Evolutionary conservation across 1,139 yeast genomes (phyloP), one percentile per base, ranked within the genome.

Genomic region (Meyerozyma elateridarum): DNA sequence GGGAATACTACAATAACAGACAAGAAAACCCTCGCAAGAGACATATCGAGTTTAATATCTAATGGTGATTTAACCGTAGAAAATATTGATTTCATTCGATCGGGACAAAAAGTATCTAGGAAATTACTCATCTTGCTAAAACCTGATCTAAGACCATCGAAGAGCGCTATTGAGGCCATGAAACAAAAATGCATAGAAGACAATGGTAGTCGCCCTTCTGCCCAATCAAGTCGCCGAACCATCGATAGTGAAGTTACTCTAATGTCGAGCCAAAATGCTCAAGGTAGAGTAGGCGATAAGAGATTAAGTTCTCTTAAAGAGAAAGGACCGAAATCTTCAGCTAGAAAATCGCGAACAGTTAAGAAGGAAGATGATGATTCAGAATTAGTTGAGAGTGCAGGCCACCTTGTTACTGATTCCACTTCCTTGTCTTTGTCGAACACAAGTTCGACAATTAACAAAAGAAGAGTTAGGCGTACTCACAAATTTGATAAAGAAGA

Each of bases 1-100:
- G 61, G 60, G 3, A 52, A 49, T 15, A 46, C 54, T 2, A 68
- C 74, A 8, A 36, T 45, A 1, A 66, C 76, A 2, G 81, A 74
- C 45, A 55, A 59, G 34, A 67, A 66, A 36, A 75, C 81, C 0
- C 36, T 73, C 6, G 59, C 61, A 1, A 56, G 74, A 30, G 80
- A 74, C 45, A 61, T 71, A 1, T 31, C 44, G 1, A 36, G 37
- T n/a, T 40, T 53, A 9, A 44, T 40, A 3, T 30, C 44, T 4
- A 28, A 42, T 1, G 50, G 52, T 2, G 50, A 48, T 3, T 31
- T 67, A 13, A 64, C 60, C 32, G 48, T 56, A 6, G 52, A 54
- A 30, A 54, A 53, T 28, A 48, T 64, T 5, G 38, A 46, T 2
- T 45, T 61, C 24, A 38, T 42, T n/a, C 44, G 56, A 33, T 49